phyloP scores from a whole-genome alignment of 1,139 yeast species.

The Blastobotrys elegans region DNA sequence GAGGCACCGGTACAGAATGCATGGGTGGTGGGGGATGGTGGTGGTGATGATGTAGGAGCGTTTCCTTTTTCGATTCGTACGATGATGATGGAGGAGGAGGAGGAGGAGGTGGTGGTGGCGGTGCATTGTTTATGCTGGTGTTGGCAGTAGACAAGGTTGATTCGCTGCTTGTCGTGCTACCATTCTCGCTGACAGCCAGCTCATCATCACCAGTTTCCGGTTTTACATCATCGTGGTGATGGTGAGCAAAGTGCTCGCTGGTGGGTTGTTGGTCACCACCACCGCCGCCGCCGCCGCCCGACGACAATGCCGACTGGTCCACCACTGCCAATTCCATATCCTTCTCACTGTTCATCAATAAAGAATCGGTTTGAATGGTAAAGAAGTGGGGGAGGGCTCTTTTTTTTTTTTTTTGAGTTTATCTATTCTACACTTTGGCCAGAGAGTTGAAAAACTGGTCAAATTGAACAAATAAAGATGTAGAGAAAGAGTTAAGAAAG shows the following conservation, averaged over 20 bases:
- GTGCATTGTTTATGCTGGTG: constrained; percentile 2
- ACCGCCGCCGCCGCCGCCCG: constrained; percentile 5
- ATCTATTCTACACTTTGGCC: background rate
- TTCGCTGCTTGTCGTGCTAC: background rate
- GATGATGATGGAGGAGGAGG: no score
- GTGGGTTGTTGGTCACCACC: no score
- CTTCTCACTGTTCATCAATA: constrained; percentile 4
- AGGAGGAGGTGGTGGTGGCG: no score
- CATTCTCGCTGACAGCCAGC: background rate
- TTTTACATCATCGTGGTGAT: background rate
- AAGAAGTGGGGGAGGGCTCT: background rate
- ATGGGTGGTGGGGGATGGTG: background rate
- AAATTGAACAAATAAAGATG: no score
- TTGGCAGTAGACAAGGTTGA: background rate
- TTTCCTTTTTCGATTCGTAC: no score
- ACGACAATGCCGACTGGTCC: constrained; percentile 1
- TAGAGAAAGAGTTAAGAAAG: background rate
- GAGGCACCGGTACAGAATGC: background rate
- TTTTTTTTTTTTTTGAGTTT: background rate
- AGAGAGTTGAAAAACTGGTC: background rate
- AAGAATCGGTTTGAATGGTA: background rate
- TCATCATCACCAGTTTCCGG: background rate
- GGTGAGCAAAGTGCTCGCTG: no score
- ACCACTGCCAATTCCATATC: constrained; percentile 2
- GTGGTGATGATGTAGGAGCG: background rate